Conservation (phyloP, 768 basidiomycete genomes). For the Phlebiopsis flavidoalba region DNA sequence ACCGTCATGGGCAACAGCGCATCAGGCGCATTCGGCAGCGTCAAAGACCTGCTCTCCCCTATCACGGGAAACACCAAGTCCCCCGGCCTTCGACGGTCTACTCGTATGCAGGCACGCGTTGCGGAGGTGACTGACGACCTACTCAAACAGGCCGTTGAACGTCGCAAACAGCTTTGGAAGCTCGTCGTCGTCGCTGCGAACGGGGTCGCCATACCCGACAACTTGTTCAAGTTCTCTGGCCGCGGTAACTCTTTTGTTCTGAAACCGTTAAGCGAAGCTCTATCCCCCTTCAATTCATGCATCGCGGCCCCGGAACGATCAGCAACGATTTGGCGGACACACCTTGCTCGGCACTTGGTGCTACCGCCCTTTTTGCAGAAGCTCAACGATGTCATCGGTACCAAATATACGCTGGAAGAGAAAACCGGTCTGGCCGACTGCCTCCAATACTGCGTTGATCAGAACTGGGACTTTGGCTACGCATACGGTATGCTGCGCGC, state of each 20-base stretch:
- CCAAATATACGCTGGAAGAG: not conserved
- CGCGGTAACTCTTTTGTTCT: not conserved
- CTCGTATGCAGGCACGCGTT: not conserved
- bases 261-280: not conserved
- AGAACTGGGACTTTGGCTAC: not conserved
- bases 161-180: not conserved
- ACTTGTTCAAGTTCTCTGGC: not conserved
- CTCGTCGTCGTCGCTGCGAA: not conserved
- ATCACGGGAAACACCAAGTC: not conserved
- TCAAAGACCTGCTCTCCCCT: not conserved
- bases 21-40: not conserved
- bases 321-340: not conserved
- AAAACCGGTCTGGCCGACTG: not conserved
- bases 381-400: slow-evolving; percentile 1
- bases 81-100: not conserved
- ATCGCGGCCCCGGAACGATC: not conserved
- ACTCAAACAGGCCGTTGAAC: not conserved
- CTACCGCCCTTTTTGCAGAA: not conserved
- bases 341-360: not conserved
- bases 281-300: not conserved
- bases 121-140: not conserved
- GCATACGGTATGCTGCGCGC: not conserved
- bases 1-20: not conserved
- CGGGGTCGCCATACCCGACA: not conserved
- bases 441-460: not conserved